Base-by-base conservation (phyloP, 2,329 filamentous ascomycete species). In the Beauveria asiatica region DNA sequence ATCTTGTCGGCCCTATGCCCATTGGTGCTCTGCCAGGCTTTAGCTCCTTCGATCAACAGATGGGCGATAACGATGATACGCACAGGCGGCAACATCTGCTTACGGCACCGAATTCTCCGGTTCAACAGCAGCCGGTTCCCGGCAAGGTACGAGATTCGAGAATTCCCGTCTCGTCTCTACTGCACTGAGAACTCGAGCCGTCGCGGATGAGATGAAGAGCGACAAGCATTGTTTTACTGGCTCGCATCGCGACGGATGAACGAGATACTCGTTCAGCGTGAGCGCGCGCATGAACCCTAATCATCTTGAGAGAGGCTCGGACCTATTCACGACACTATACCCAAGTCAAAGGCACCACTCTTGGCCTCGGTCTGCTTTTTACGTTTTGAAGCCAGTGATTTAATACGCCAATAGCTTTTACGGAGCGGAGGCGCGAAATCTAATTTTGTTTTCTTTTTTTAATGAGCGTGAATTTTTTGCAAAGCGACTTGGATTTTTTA, bases 71-170 rank as follows among this genome's bases (percentile, higher is more conserved):
- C 44, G 33, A 16, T 55, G 62, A 16, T 55, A 62, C 8, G 55
- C 39, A 44, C 25, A 62, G 67, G 17, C 64, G 62, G 33, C 59
- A 54, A n/a, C 57, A 61, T 13, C 54, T 70, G 25, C 67, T 65
- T 3, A 70, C 68, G 3, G 68, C 68, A 10, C 68, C 68, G 1
- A 70, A 64, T 57, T 70, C 68, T 21, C 68, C 68, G 10, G 55
- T 64, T 33, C 63, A 64, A 45, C 59, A 59, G 10, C 52, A 61
- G 19, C 57, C 62, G 42, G 5, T 21, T 23, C 11, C 49, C 52
- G 30, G 60, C 50, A 11, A 46, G 57, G 27, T 9, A 41, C 8
- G 63, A 66, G 30, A 68, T 21, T 64, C 67, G 0, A 61, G 67
- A 16, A 70, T 70, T 66, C 62, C 66, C 23, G 48, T 70, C 25